These are phyloP conservation scores for Ophiostoma triangulosporum DNA, from an alignment of 2,329 filamentous ascomycete species.

Conservation along the genomic window DNA sequence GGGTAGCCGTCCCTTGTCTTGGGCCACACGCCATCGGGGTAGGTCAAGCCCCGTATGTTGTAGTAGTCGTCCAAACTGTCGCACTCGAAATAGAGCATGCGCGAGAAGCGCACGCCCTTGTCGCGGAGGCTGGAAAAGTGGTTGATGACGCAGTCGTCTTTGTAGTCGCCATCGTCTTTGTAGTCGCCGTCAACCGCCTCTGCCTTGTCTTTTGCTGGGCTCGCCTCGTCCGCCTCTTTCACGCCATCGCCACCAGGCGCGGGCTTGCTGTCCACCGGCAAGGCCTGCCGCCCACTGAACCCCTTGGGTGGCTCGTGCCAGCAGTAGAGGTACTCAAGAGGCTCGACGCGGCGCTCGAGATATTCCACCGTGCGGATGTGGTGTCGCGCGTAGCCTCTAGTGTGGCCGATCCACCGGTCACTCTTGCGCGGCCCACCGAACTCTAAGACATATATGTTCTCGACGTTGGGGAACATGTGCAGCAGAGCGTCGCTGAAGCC, in stretches of 20 bases:
- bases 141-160: conserved; percentile 15
- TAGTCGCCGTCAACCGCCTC: not conserved
- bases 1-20: too few species aligned
- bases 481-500: not conserved
- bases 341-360: not conserved
- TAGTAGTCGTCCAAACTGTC: not conserved
- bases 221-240: not conserved
- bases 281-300: not conserved
- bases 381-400: not conserved
- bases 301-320: conserved; percentile 7
- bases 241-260: too few species aligned
- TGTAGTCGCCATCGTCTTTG: too few species aligned
- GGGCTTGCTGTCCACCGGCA: conserved; percentile 8
- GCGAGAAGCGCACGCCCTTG: conserved; percentile 10
- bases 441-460: conserved; percentile 11
- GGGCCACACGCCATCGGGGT: conserved; percentile 9
- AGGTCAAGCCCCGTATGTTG: not conserved
- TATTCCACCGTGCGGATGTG: not conserved
- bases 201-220: not conserved
- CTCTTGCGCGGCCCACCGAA: not conserved
- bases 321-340: conserved; percentile 7
- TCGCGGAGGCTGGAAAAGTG: conserved; percentile 2
- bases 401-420: conserved; percentile 9
- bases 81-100: conserved; percentile 9
- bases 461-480: conserved; percentile 6